Conservation (phyloP, 2,329 filamentous ascomycete species). For the Fusarium sp. region DNA sequence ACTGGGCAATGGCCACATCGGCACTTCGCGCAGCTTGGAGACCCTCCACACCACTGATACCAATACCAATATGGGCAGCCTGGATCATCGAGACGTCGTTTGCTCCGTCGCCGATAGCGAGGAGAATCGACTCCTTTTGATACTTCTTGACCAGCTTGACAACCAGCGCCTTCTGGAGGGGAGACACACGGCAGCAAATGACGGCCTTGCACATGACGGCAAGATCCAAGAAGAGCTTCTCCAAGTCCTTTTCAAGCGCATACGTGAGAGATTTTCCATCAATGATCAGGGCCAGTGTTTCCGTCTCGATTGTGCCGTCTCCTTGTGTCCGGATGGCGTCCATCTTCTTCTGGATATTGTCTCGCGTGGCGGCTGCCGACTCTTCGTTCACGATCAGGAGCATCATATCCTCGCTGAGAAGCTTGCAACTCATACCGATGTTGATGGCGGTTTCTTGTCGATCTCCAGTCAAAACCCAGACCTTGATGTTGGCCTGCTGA, state of each 20-base stretch:
- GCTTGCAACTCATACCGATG: conserved; percentile 99
- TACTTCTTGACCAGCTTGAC: conserved; percentile 97
- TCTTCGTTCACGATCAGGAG: conserved; percentile 97
- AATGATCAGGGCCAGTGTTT: conserved; percentile 91
- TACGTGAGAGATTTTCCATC: conserved; percentile 96
- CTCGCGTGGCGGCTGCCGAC: conserved; percentile 78
- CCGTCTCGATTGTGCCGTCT: conserved; percentile 80
- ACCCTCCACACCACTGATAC: conserved; percentile 97
- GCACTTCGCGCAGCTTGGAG: conserved; percentile 95
- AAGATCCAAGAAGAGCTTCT: conserved; percentile 92
- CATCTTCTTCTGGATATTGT: conserved; percentile 93
- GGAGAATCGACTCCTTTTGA: conserved; percentile 88
- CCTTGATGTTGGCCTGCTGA: conserved; percentile 96
- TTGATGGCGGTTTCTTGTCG: conserved; percentile 99
- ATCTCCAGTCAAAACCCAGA: conserved; percentile 98
- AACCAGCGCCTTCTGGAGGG: conserved; percentile 95
- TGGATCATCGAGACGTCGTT: conserved; percentile 99
- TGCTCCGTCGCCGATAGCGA: conserved; percentile 96
- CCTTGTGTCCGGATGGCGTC: conserved; percentile 89
- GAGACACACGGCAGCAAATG: conserved; percentile 96
- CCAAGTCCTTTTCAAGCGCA: conserved; percentile 92
- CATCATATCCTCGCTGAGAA: conserved; percentile 99
- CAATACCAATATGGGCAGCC: conserved; percentile 96
- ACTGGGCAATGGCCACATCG: conserved; percentile 95
- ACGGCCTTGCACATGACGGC: conserved; percentile 99